Conservation (phyloP, 345 rosid genomes). For the Syzygium jambos region DNA sequence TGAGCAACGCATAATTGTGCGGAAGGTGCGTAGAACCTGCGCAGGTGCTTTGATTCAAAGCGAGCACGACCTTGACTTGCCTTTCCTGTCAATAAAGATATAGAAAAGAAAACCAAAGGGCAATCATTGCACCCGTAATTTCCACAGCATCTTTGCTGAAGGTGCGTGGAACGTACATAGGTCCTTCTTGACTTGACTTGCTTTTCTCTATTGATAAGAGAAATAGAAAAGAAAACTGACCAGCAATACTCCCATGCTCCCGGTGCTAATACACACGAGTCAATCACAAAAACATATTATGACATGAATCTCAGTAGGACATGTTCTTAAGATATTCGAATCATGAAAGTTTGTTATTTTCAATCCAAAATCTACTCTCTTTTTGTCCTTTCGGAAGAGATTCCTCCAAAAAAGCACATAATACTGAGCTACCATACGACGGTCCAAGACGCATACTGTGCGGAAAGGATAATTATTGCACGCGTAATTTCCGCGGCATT, state of each 20-base stretch:
- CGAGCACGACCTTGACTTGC: background rate
- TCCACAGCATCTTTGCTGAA: background rate
- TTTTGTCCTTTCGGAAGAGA: background rate
- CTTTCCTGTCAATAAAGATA: background rate
- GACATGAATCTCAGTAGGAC: background rate
- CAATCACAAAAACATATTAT: background rate
- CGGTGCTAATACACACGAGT: background rate
- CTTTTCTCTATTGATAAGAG: too few relatives aligned
- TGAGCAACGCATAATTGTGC: background rate
- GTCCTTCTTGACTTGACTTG: background rate
- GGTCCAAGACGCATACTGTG: rapidly evolving
- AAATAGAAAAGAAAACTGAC: too few relatives aligned
- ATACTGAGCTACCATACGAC: background rate
- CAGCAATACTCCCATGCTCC: too few relatives aligned
- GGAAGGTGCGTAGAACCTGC: background rate
- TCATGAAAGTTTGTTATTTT: background rate
- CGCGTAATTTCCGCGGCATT: background rate
- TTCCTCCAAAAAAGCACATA: background rate
- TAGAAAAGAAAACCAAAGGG: background rate
- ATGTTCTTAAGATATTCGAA: too few relatives aligned
- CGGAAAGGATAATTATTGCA: background rate
- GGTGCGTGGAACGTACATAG: background rate
- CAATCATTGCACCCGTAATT: background rate
- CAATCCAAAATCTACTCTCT: background rate
- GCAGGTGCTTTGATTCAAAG: background rate